Evolutionary conservation across 176 grass and related monocot species (phyloP).

Genomic region (Oryza glaberrima): DNA sequence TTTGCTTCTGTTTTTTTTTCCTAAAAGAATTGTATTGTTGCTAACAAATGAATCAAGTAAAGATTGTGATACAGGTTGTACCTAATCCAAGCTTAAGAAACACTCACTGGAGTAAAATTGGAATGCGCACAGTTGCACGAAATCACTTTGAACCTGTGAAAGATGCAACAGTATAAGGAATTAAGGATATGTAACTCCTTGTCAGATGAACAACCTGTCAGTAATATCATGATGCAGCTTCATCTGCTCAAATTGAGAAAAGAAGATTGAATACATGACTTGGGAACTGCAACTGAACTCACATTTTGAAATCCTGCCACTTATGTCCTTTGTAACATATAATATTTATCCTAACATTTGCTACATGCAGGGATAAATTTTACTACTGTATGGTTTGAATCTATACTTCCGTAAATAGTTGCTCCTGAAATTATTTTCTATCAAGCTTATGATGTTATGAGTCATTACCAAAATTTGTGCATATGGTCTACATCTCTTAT

Average conservation of each 20-base stretch:
- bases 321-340: slow-evolving; percentile 4
- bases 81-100: slow-evolving; percentile 59
- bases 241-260: slow-evolving; percentile 38
- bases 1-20: background rate
- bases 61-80: slow-evolving; percentile 73
- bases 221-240: slow-evolving; percentile 33
- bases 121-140: slow-evolving; percentile 41
- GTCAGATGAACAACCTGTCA: slow-evolving; percentile 41
- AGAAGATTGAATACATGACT: slow-evolving; percentile 34
- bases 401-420: slow-evolving; percentile 5
- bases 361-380: slow-evolving; percentile 18
- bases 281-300: slow-evolving; percentile 32
- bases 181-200: slow-evolving; percentile 34
- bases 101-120: slow-evolving; percentile 53
- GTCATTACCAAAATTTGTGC: background rate
- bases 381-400: slow-evolving; percentile 15
- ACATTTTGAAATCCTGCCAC: slow-evolving; percentile 28
- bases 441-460: slow-evolving; percentile 14
- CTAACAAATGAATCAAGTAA: slow-evolving; percentile 66
- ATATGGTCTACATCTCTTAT: background rate
- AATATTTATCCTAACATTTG: slow-evolving; percentile 23
- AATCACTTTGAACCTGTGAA: slow-evolving; percentile 45
- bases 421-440: background rate
- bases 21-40: slow-evolving; percentile 44
- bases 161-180: slow-evolving; percentile 43